phyloP scores from a whole-genome alignment of 306 rosid species.

The Luffa acutangula region DNA sequence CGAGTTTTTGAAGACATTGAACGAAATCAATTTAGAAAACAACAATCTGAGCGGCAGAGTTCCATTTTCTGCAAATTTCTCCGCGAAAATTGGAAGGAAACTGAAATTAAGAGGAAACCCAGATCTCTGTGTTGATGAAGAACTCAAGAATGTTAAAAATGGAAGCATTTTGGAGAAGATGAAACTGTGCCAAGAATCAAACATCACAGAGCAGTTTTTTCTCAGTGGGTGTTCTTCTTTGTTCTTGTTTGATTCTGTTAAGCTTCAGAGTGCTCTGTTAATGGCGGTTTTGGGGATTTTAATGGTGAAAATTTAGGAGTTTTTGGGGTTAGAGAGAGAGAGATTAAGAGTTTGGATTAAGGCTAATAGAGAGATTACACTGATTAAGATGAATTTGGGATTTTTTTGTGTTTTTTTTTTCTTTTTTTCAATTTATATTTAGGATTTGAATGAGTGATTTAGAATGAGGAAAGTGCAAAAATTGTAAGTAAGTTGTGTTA shows the following conservation, averaged over 20 bases:
- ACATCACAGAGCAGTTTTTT: slow-evolving; percentile 26
- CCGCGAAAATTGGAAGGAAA: slow-evolving; percentile 26
- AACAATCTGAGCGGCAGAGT: slow-evolving; percentile 63
- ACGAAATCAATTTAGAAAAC: slow-evolving; percentile 72
- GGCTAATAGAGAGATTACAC: neutral
- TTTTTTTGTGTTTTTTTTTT: neutral
- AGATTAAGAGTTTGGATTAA: neutral
- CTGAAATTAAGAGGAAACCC: slow-evolving; percentile 52
- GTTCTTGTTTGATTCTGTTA: slow-evolving; percentile 16
- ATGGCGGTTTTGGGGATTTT: slow-evolving; percentile 7
- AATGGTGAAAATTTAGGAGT: slow-evolving; percentile 1
- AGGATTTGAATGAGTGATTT: neutral
- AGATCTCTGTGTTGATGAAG: slow-evolving; percentile 42
- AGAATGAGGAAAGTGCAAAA: neutral
- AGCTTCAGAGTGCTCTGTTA: slow-evolving; percentile 11
- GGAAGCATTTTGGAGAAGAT: slow-evolving; percentile 21
- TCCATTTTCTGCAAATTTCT: slow-evolving; percentile 19
- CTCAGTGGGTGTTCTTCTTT: slow-evolving; percentile 24
- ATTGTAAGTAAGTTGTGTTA: neutral
- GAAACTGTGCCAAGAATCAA: slow-evolving; percentile 28
- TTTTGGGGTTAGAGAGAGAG: neutral
- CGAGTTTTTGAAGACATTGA: slow-evolving; percentile 29
- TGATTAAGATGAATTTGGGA: neutral
- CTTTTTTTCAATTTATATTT: neutral
- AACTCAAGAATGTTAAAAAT: neutral